Evolutionary conservation across 805 yeast genomes (phyloP).

Genomic region (Wickerhamomyces alni): DNA sequence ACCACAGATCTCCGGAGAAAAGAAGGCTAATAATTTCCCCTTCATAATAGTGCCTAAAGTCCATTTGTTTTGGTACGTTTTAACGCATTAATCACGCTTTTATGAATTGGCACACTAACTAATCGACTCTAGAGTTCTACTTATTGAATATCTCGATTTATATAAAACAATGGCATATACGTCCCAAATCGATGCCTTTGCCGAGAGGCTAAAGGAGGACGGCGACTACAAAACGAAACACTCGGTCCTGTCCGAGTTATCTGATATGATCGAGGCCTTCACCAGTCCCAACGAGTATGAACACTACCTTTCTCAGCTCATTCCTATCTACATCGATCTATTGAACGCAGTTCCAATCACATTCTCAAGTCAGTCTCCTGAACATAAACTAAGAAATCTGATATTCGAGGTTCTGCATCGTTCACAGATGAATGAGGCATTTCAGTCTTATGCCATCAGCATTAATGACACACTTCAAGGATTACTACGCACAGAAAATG

Average conservation of each 20-base stretch:
- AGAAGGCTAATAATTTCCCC: not conserved
- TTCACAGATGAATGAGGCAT: constrained; percentile 74
- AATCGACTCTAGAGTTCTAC: no score
- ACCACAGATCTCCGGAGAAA: no score
- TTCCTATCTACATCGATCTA: constrained; percentile 64
- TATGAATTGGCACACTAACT: no score
- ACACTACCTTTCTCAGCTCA: constrained; percentile 57
- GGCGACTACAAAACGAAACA: constrained; percentile 57
- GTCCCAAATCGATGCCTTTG: constrained; percentile 62
- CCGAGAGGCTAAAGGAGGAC: constrained; percentile 48
- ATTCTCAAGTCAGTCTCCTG: constrained; percentile 57
- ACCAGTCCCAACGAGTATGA: constrained; percentile 80
- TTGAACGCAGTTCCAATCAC: constrained; percentile 69
- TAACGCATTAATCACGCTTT: no score
- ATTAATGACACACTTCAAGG: constrained; percentile 55
- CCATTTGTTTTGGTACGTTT: no score
- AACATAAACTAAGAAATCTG: constrained; percentile 71
- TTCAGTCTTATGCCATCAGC: constrained; percentile 60
- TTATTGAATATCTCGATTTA: no score
- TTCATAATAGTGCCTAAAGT: no score
- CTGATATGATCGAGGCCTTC: constrained; percentile 82
- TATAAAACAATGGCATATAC: constrained; percentile 27
- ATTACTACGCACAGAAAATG: constrained; percentile 73
- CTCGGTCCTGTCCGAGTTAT: constrained; percentile 69
- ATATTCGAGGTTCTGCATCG: constrained; percentile 76